A percentile compares a stretch with the other conserved stretches of the same genome.
phyloP scores from a whole-genome alignment of 1,139 yeast genomes.

The Yamadazyma mexicana region DNA sequence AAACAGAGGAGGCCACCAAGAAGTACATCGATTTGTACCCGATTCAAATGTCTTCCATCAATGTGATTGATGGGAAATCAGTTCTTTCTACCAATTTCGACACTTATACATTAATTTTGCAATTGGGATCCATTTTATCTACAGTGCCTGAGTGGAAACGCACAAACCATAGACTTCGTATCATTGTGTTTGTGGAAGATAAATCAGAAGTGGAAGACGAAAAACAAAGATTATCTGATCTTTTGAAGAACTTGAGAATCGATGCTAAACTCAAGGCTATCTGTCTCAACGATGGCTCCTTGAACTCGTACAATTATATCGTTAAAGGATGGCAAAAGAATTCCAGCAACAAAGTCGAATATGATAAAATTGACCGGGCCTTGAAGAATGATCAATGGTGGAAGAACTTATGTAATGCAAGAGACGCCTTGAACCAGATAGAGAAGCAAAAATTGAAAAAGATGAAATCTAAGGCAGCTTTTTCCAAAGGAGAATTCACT shows the following conservation, averaged over 20 bases:
- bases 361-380: constrained; percentile 31
- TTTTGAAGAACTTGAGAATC: constrained; percentile 77
- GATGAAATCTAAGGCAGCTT: constrained; percentile 6
- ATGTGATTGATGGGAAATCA: constrained; percentile 65
- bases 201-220: constrained; percentile 72
- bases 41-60: constrained; percentile 89
- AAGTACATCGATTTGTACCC: constrained; percentile 86
- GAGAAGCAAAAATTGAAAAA: constrained; percentile 23
- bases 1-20: constrained; percentile 6
- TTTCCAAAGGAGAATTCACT: constrained; percentile 9
- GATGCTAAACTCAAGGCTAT: constrained; percentile 75
- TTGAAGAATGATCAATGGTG: constrained; percentile 57
- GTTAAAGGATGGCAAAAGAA: constrained; percentile 59
- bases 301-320: constrained; percentile 70
- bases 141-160: constrained; percentile 93
- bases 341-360: constrained; percentile 25
- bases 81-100: constrained; percentile 87
- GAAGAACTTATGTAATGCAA: constrained; percentile 60
- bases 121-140: constrained; percentile 85
- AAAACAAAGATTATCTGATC: constrained; percentile 52
- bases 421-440: constrained; percentile 44
- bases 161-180: constrained; percentile 64
- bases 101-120: constrained; percentile 88
- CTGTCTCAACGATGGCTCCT: constrained; percentile 60
- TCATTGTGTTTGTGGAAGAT: constrained; percentile 86